Evolutionary conservation across 305 asterid genomes (phyloP), one percentile per base, ranked within the genome.

Genomic region (Coffea humblotiana): DNA sequence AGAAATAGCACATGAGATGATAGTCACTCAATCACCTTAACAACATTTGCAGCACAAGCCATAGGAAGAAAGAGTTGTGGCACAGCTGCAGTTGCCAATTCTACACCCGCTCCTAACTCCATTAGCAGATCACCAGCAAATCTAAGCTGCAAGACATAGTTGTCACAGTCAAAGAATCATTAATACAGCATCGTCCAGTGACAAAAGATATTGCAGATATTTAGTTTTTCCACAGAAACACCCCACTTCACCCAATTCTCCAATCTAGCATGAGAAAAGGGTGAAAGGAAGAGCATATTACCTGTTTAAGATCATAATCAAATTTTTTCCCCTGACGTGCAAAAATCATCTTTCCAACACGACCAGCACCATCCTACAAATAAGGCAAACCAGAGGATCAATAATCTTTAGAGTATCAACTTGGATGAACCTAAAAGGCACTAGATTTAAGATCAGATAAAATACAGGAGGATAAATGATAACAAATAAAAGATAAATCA

Each of bases 21-120:
- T 29, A 65, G 68, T 27, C 3, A 69, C 43, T 12, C n/a, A n/a
- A 64, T 82, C 77, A 96, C 99, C 99, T 96, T 96, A 69, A 92
- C 97, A 79, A 96, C 97, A 83, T 96, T 96, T 84, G 99, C 99
- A 76, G 94, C 97, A 85, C 99, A 96, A 43, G 99, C 99, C 88
- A 96, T 80, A 71, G 99, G 99, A 84, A 96, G 99, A 82, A 94
- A 96, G 70, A 92, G 92, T 83, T 92, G 96, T 1, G 99, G 99
- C 79, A 85, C 90, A 79, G 89, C 93, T 70, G 98, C 92, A 81
- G 98, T 96, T 78, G 89, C 97, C 90, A 96, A 88, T 89, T 96
- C 99, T 61, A 94, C 88, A 68, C 93, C 98, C 87, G 99, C 99
- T 84, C 99, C 99, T 71, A 94, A 85, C 90, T 96, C 97, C 98